phyloP scores from a whole-genome alignment of 306 rosid genomes.

The Vigna radiata region DNA sequence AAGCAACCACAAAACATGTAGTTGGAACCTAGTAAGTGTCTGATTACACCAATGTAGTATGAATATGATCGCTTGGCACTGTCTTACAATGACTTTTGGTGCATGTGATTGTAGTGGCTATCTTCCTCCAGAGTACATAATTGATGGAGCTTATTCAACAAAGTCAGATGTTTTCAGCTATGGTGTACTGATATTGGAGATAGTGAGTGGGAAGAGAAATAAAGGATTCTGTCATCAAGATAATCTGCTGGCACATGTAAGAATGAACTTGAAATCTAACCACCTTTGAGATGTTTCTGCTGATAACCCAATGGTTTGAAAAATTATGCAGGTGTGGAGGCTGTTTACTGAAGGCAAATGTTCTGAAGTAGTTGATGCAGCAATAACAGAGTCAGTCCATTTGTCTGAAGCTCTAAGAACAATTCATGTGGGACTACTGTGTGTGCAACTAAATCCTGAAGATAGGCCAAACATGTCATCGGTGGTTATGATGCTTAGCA shows the following conservation, averaged over 20 bases:
- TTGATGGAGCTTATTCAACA: slow-evolving; percentile 37
- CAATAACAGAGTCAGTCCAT: slow-evolving; percentile 19
- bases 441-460: slow-evolving; percentile 24
- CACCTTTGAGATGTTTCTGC: not conserved
- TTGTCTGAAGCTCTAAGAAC: not conserved
- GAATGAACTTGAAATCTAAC: slow-evolving; percentile 1
- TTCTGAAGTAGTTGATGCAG: slow-evolving; percentile 44
- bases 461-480: slow-evolving; percentile 37
- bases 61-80: not conserved
- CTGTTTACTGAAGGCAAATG: slow-evolving; percentile 20
- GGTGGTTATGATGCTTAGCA: slow-evolving; percentile 24
- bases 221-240: slow-evolving; percentile 39
- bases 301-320: slow-evolving; percentile 1
- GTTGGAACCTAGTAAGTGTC: slow-evolving; percentile 44
- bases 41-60: not conserved
- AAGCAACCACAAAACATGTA: slow-evolving; percentile 27
- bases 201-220: slow-evolving; percentile 40
- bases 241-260: slow-evolving; percentile 38
- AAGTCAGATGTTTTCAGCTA: slow-evolving; percentile 44
- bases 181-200: slow-evolving; percentile 39
- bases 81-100: not conserved
- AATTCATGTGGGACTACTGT: slow-evolving; percentile 31
- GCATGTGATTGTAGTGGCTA: slow-evolving; percentile 28
- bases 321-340: slow-evolving; percentile 28
- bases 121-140: slow-evolving; percentile 34